These are phyloP conservation scores for Alopecurus myosuroides DNA, from an alignment of 176 grass and related monocot genomes.

Conservation along the genomic window DNA sequence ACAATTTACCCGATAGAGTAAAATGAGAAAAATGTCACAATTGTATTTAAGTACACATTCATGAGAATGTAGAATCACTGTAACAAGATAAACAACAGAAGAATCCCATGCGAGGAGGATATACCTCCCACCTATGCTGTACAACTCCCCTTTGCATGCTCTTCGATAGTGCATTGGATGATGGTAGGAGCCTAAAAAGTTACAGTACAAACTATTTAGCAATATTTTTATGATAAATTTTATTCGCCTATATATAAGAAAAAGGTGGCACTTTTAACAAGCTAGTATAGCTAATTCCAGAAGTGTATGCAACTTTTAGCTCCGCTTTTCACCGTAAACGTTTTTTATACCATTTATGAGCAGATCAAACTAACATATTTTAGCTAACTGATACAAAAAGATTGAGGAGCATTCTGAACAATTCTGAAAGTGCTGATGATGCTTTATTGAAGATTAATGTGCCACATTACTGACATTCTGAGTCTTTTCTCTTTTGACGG, in stretches of 20 bases:
- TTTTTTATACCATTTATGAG: neutral
- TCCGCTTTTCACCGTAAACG: neutral
- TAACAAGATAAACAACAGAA: neutral
- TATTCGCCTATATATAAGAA: neutral
- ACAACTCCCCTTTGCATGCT: slow-evolving; percentile 69
- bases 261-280: neutral
- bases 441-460: neutral
- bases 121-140: slow-evolving; percentile 73
- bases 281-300: neutral
- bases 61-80: neutral
- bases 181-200: slow-evolving; percentile 64
- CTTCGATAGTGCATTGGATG: slow-evolving; percentile 68
- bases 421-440: neutral
- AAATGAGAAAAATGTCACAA: slow-evolving; percentile 20
- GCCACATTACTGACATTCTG: neutral
- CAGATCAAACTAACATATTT: neutral
- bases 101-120: slow-evolving; percentile 14
- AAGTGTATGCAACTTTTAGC: neutral
- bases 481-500: neutral
- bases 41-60: neutral
- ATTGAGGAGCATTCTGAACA: neutral
- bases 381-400: neutral
- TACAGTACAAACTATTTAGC: slow-evolving; percentile 22
- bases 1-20: neutral
- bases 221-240: neutral